Evolutionary conservation across 495 filamentous ascomycete genomes (phyloP), one percentile per base, ranked within the genome.

Genomic region (Penicillium herquei): DNA sequence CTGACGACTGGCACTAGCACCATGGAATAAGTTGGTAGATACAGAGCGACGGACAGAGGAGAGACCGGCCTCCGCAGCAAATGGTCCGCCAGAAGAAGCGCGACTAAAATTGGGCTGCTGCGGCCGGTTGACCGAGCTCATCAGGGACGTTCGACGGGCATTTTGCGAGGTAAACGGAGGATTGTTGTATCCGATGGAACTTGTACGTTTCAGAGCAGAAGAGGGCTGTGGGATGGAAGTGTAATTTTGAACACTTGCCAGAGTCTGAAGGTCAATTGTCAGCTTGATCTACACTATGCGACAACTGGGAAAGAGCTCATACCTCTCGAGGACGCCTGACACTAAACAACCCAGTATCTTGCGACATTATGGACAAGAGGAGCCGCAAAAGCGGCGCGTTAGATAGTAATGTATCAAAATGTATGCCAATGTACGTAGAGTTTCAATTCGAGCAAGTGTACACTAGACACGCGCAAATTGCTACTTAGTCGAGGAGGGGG

Each of bases 121-220:
- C 16, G 90, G 91, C 55, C 92, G 85, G 52, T 90, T 89, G 32
- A 95, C 83, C 53, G 94, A 96, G 74, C 92, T 90, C 50, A 91
- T 81, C 56, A 91, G 86, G 52, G 88, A 91, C 54, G 90, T 91
- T 43, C 89, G 89, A 59, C 92, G 89, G 51, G 78, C 83, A 70
- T 92, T 84, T 69, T 85, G 84, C 35, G 82, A 78, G n/a, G 84
- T 82, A 69, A 80, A 84, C 35, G 81, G 80, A 39, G 80, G 74
- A 64, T 85, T 85, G 65, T 85, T 82, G 59, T 81, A 74, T 57
- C 85, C 84, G 44, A 86, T 87, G n/a, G 90, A 92, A 62, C 84
- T 96, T 7, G 90, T 89, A 67, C 94, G 90, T 73, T 97, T 97
- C 78, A 98, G 81, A 21, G 94, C 90, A n/a, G 94, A 97, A n/a